Base-by-base conservation (phyloP, 163 green algal species). In the Prototheca wickerhamii region DNA sequence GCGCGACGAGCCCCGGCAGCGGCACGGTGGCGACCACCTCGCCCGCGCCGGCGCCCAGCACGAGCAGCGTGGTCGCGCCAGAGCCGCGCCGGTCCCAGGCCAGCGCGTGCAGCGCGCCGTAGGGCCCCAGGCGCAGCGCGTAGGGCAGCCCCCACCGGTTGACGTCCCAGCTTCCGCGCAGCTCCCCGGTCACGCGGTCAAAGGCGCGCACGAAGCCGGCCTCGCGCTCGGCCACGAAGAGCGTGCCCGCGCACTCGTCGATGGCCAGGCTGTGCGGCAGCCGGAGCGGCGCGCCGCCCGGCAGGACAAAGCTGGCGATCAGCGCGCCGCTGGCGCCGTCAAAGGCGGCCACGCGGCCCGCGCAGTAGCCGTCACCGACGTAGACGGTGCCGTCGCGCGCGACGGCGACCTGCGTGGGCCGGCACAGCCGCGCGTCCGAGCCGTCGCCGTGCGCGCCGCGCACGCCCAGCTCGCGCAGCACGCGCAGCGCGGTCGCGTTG, bases 341-440 rank as follows among this genome's bases (percentile, higher is more conserved):
- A 55, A 85, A 92, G 34, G 72, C 57, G 10, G 82, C 68, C 28
- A 92, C 74, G 4, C 89, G 64, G 17, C 44, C 65, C 62, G 91
- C 91, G 77, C 89, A 95, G 76, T 96, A 96, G 34, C 89, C 89
- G 61, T 96, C 89, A 2, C 77, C 68, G 1, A 96, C 77, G 42
- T 83, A 81, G 63, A 96, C 77, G 10, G 62, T 76, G 34, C 85
- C 85, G 50, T 89, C 76, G 18, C 74, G 71, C 15, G 77, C 67
- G 20, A 87, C 70, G 1, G 68, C 73, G 28, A 89, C 86, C 71
- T 89, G 69, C 12, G 86, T 88, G 25, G 85, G 85, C 71, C 86
- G 85, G 74, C 85, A 91, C 17, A 91, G 73, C 28, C 77, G 54
- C 0, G 63, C 30, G 42, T 49, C 26, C 1, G 54, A 53, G 34